Percentiles rank a stretch among this genome's conserved stretches.
Conservation (phyloP, 345 rosid species). For the Eucalyptus decipiens region DNA sequence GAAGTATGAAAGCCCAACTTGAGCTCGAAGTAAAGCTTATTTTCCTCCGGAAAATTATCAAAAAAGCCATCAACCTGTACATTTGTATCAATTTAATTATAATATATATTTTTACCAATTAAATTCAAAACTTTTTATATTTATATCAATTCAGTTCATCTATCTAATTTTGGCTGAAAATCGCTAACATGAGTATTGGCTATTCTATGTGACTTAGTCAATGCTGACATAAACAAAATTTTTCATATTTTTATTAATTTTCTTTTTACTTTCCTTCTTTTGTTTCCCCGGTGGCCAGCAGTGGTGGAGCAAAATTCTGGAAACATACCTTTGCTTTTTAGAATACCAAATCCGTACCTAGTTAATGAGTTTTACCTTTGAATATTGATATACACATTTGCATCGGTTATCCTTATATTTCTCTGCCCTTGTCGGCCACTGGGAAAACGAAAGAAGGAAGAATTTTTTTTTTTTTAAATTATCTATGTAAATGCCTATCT, state of each 20-base stretch:
- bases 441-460: not conserved
- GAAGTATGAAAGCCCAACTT: too few relatives aligned
- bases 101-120: too few relatives aligned
- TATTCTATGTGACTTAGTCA: rapidly evolving
- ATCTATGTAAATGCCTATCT: not conserved
- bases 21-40: too few relatives aligned
- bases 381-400: not conserved
- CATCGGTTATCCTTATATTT: not conserved
- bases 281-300: rapidly evolving
- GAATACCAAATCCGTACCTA: too few relatives aligned
- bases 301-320: not conserved
- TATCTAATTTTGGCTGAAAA: rapidly evolving
- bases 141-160: rapidly evolving
- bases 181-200: rapidly evolving
- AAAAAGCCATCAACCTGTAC: rapidly evolving
- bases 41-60: rapidly evolving
- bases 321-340: not conserved
- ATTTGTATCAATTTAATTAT: rapidly evolving
- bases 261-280: rapidly evolving
- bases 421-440: rapidly evolving
- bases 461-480: too few relatives aligned
- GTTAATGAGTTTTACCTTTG: too few relatives aligned
- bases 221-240: rapidly evolving
- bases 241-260: too few relatives aligned
- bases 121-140: rapidly evolving